These are phyloP conservation scores for Oryza officinalis DNA, from an alignment of 176 grass and related monocot species.

Conservation along the genomic window DNA sequence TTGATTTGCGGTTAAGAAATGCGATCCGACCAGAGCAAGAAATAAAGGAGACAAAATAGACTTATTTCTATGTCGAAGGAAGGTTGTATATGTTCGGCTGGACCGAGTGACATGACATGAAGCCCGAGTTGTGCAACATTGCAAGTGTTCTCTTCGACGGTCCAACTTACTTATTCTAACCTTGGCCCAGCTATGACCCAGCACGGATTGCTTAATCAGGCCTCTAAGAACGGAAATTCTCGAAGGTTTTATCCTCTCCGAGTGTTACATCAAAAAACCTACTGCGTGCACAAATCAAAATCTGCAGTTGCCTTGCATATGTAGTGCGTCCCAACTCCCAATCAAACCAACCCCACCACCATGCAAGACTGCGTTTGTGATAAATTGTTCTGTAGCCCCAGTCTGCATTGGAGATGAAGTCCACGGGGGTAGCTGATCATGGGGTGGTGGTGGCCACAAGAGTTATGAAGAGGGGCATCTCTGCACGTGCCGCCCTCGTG, in stretches of 20 bases:
- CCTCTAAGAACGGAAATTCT: not conserved
- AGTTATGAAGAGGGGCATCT: slow-evolving; percentile 14
- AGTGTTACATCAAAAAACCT: not conserved
- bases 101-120: no score
- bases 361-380: not conserved
- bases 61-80: no score
- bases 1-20: no score
- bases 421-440: not conserved
- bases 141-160: no score
- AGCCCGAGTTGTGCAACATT: no score
- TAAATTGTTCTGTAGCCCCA: not conserved
- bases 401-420: not conserved
- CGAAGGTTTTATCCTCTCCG: not conserved
- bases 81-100: no score
- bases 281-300: not conserved
- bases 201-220: not conserved
- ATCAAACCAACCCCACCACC: no score
- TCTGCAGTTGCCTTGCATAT: not conserved
- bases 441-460: not conserved
- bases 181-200: not conserved
- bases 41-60: no score
- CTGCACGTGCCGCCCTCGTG: slow-evolving; percentile 9
- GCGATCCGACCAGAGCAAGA: no score
- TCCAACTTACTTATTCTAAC: no score
- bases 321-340: no score